Base-by-base conservation (phyloP, 164 flowering plant species). In the Vitis vinifera region DNA sequence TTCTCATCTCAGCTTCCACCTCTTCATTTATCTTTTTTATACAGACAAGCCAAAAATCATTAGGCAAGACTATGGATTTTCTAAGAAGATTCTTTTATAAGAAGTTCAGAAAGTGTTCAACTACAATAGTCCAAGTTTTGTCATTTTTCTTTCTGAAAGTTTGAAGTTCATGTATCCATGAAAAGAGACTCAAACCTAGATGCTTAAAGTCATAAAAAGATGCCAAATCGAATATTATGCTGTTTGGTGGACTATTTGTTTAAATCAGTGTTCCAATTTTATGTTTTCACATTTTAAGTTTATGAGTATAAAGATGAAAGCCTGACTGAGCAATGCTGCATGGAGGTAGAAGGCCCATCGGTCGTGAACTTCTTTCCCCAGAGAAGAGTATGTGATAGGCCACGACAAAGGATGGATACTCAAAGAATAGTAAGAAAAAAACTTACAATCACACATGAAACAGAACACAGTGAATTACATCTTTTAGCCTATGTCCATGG, bases 1-100 rank as follows among this genome's bases (percentile, higher is more conserved):
- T 72, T 72, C 76, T 77, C 79, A 82, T 75, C 29, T 82, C 83
- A 10, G 72, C 67, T 67, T 82, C 85, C 48, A 69, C 62, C 8
- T 82, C 83, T 49, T 79, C 85, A 81, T 82, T 75, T 44, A 48
- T 23, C 60, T 68, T 48, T 10, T 10, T 10, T 57, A 14, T 55
- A 19, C 11, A 51, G 14, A 50, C n/a, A 13, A 56, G 3, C 9
- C 1, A 14, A 17, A 48, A 64, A 6, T 15, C 10, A 23, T 58
- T 37, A 37, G 44, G 44, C 44, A 37, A 4, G 0, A 37, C 44
- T 23, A 23, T 7, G 53, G 48, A 17, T 31, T 37, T 10, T 17
- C 10, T 58, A 13, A 13, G 2, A 13, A 44, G 16, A n/a, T 58
- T 10, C 30, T 19, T 7, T 3, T 31, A 47, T 49, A 47, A 17